Evolutionary conservation across 1,284 basidiomycete species (phyloP).

Genomic region (Volvariella volvacea): DNA sequence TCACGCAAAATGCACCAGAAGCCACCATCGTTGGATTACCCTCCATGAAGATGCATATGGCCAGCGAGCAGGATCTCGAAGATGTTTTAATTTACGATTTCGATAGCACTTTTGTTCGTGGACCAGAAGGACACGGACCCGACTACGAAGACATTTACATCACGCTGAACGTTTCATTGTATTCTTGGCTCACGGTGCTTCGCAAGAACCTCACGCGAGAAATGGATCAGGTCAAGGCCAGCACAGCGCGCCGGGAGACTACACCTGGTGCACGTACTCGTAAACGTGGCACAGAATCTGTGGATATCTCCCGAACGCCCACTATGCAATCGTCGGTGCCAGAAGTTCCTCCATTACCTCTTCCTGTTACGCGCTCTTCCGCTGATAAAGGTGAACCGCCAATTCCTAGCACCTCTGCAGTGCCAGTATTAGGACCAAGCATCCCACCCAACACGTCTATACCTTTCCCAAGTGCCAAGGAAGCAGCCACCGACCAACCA

Average conservation of each 20-base stretch:
- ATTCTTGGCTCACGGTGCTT: conserved; percentile 71
- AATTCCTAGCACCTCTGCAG: background rate
- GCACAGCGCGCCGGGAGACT: conserved; percentile 40
- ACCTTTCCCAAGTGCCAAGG: conserved; percentile 16
- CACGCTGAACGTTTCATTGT: conserved; percentile 72
- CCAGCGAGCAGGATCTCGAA: conserved; percentile 50
- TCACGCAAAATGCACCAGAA: conserved; percentile 53
- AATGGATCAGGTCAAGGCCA: conserved; percentile 62
- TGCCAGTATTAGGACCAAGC: conserved; percentile 12
- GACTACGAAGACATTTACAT: conserved; percentile 68
- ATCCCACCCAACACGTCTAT: conserved; percentile 14
- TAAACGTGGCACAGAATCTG: background rate
- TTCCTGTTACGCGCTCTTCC: too few relatives aligned
- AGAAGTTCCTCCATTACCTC: background rate
- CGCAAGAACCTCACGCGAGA: conserved; percentile 69
- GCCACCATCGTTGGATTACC: conserved; percentile 73
- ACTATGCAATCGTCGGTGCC: background rate
- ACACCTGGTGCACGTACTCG: conserved; percentile 16
- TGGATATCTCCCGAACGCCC: background rate
- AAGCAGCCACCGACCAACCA: conserved; percentile 12
- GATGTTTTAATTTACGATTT: conserved; percentile 62
- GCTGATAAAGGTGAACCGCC: background rate
- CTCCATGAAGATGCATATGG: conserved; percentile 74
- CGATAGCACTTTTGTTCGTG: conserved; percentile 58
- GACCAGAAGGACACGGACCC: conserved; percentile 38